Conservation (phyloP, 805 yeast genomes). For the Candida piceae region DNA sequence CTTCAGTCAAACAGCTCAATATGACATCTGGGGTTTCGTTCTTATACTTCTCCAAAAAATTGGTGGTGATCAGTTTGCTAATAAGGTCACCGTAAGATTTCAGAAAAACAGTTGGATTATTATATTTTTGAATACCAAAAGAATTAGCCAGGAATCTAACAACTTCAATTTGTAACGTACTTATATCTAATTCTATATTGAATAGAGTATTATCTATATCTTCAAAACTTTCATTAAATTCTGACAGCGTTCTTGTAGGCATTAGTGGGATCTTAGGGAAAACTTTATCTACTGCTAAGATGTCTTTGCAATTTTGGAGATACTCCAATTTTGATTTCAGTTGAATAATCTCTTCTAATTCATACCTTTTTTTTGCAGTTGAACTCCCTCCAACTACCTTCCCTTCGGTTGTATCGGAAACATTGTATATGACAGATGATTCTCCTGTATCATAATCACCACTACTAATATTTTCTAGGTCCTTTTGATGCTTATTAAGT, state of each 20-base stretch:
- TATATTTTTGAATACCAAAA: slow-evolving; percentile 24
- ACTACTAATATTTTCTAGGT: neutral
- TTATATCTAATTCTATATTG: slow-evolving; percentile 15
- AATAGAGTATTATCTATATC: slow-evolving; percentile 17
- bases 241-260: slow-evolving; percentile 5
- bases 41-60: slow-evolving; percentile 29
- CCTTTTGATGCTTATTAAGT: neutral
- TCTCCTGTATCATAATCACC: neutral
- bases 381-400: no score
- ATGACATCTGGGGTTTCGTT: slow-evolving; percentile 20
- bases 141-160: slow-evolving; percentile 32
- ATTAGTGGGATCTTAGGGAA: no score
- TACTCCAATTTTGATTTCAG: no score
- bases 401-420: no score
- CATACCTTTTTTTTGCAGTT: no score
- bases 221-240: slow-evolving; percentile 18
- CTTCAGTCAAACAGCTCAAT: slow-evolving; percentile 33
- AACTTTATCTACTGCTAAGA: no score
- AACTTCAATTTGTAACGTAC: slow-evolving; percentile 26
- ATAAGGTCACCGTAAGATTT: slow-evolving; percentile 34
- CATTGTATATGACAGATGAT: no score
- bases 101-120: slow-evolving; percentile 35
- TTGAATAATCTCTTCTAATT: no score
- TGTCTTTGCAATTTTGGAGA: no score
- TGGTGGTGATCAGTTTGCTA: slow-evolving; percentile 37